Evolutionary conservation across 1,284 basidiomycete species (phyloP).

Genomic region (Apiotrichum siamense): DNA sequence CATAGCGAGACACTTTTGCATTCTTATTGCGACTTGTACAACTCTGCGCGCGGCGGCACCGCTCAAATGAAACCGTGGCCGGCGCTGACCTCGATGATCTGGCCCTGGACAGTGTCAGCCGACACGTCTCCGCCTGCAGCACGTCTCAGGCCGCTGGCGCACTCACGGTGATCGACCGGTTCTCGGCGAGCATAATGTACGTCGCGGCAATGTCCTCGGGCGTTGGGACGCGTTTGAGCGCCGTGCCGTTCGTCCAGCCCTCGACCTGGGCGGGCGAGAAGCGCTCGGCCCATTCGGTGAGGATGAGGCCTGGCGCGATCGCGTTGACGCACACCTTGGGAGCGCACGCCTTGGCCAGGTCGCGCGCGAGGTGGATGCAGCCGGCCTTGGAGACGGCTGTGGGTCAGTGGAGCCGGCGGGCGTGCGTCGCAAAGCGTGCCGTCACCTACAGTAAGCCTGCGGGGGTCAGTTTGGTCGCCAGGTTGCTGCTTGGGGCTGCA

Average conservation of each 20-base stretch:
- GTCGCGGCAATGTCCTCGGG: conserved; percentile 16
- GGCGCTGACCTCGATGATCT: conserved; percentile 12
- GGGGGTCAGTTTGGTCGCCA: not conserved
- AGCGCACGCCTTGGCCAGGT: conserved; percentile 20
- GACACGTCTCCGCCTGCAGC: too few relatives aligned
- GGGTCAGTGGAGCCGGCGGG: not conserved
- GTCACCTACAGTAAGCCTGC: conserved; percentile 4
- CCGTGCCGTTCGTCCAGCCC: conserved; percentile 1
- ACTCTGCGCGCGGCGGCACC: not conserved
- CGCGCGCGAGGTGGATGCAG: conserved; percentile 19
- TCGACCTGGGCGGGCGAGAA: conserved; percentile 17
- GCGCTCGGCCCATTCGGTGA: conserved; percentile 24
- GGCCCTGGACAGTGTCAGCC: conserved; percentile 7
- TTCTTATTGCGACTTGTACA: too few relatives aligned
- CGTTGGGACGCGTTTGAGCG: conserved; percentile 15
- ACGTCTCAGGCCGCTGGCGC: too few relatives aligned
- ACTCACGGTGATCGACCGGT: conserved; percentile 12
- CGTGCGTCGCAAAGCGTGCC: too few relatives aligned
- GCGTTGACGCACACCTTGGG: conserved; percentile 24
- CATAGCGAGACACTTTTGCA: too few relatives aligned
- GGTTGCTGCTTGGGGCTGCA: not conserved
- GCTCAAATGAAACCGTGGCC: not conserved
- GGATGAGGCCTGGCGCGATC: conserved; percentile 22
- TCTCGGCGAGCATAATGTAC: conserved; percentile 14
- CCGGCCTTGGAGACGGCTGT: conserved; percentile 25